Conservation (phyloP, 352 stramenopile genomes). For the Aphanomyces stellatus region DNA sequence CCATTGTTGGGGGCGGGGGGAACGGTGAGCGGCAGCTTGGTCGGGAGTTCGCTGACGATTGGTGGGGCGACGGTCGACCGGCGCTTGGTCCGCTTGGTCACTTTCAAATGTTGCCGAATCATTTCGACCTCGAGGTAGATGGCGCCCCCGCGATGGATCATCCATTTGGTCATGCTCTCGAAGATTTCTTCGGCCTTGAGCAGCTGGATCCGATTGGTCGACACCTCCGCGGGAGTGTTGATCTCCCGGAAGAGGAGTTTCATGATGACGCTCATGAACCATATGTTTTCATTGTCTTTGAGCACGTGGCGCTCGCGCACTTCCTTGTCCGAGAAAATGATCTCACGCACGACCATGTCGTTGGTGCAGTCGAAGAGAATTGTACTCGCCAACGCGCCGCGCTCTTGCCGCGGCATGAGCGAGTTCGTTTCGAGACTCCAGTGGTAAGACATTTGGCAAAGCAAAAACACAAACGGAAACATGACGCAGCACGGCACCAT, state of each 20-base stretch:
- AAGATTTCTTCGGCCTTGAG: constrained; percentile 84
- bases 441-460: constrained; percentile 85
- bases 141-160: constrained; percentile 67
- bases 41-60: constrained; percentile 36
- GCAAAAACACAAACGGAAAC: constrained; percentile 73
- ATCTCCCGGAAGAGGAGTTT: constrained; percentile 76
- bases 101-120: constrained; percentile 76
- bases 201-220: constrained; percentile 65
- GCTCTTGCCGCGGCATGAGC: constrained; percentile 70
- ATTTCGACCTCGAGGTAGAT: constrained; percentile 85
- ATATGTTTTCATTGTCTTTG: constrained; percentile 78
- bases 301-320: constrained; percentile 76
- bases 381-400: constrained; percentile 59
- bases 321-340: constrained; percentile 82
- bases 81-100: constrained; percentile 49
- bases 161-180: constrained; percentile 82
- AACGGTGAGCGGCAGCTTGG: constrained; percentile 11
- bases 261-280: constrained; percentile 78
- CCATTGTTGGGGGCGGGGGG: not conserved
- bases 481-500: constrained; percentile 72
- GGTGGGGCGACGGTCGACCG: constrained; percentile 25
- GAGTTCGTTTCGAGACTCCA: constrained; percentile 73
- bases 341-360: constrained; percentile 76
- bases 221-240: constrained; percentile 60
- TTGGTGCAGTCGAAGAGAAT: constrained; percentile 84